Evolutionary conservation across 345 rosid genomes (phyloP).

Genomic region (Euclidium syriacum): DNA sequence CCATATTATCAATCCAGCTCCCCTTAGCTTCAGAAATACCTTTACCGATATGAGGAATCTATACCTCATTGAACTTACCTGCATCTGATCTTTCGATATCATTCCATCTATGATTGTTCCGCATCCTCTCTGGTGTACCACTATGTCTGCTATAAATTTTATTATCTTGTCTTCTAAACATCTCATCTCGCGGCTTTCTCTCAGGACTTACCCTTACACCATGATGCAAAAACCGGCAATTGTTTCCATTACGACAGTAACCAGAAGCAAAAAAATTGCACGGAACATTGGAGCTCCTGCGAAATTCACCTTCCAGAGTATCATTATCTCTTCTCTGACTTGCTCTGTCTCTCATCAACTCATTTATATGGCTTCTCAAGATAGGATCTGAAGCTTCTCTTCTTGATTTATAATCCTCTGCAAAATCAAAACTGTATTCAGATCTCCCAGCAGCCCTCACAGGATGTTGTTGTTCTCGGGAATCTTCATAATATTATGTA

Average conservation of each 20-base stretch:
- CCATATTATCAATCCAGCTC: conserved; percentile 57
- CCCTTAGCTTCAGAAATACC: conserved; percentile 38
- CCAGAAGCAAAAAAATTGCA: conserved; percentile 84
- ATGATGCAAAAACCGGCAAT: conserved; percentile 76
- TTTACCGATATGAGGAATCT: conserved; percentile 17
- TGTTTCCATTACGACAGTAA: conserved; percentile 73
- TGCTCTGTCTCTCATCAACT: conserved; percentile 42
- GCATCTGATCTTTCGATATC: conserved; percentile 30
- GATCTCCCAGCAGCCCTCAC: conserved; percentile 35
- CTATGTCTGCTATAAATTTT: no score
- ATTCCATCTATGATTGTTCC: conserved; percentile 41
- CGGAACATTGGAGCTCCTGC: conserved; percentile 47
- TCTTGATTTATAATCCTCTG: conserved; percentile 38
- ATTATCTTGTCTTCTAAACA: conserved; percentile 28
- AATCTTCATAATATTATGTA: conserved; percentile 47
- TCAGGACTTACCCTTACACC: conserved; percentile 46
- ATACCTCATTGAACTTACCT: conserved; percentile 30
- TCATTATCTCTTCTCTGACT: conserved; percentile 34
- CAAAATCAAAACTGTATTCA: conserved; percentile 37
- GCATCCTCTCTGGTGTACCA: conserved; percentile 33
- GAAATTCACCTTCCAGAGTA: conserved; percentile 38
- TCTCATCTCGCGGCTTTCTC: conserved; percentile 41
- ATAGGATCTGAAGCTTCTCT: conserved; percentile 35
- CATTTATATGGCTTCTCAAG: conserved; percentile 32
- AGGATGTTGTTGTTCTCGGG: conserved; percentile 35